phyloP scores from a whole-genome alignment of 768 basidiomycete genomes.

The Tulasnella sp. region DNA sequence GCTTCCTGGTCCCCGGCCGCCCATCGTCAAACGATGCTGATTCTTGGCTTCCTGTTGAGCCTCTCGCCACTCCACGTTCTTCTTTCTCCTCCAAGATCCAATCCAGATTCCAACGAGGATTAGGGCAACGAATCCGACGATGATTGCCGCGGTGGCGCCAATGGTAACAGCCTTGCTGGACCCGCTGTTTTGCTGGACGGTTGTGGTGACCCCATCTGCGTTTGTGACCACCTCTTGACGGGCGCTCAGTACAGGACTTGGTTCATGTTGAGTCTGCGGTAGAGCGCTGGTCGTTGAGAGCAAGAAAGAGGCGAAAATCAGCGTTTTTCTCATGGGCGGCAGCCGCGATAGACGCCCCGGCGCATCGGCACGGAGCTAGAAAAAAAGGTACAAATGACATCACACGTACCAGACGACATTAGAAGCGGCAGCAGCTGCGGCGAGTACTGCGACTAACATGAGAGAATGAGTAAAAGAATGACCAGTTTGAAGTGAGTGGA shows the following conservation, averaged over 20 bases:
- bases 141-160: not conserved
- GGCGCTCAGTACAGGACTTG: not conserved
- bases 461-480: not conserved
- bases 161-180: not conserved
- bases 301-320: not conserved
- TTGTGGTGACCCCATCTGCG: not conserved
- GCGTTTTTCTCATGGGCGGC: not conserved
- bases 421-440: not conserved
- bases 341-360: not conserved
- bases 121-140: not conserved
- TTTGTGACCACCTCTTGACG: not conserved
- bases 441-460: not conserved
- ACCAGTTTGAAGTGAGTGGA: not conserved
- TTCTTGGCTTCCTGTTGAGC: not conserved
- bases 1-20: not conserved
- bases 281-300: not conserved
- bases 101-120: not conserved
- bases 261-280: not conserved
- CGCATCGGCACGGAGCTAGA: not conserved
- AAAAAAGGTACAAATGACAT: not conserved
- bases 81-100: not conserved
- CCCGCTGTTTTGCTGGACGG: not conserved
- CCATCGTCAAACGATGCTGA: not conserved
- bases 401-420: not conserved
- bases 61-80: not conserved